A percentile compares a stretch with the other conserved stretches of the same genome.
Conservation (phyloP, 106 monocot genomes). For the Acanthochlamys bracteata region DNA sequence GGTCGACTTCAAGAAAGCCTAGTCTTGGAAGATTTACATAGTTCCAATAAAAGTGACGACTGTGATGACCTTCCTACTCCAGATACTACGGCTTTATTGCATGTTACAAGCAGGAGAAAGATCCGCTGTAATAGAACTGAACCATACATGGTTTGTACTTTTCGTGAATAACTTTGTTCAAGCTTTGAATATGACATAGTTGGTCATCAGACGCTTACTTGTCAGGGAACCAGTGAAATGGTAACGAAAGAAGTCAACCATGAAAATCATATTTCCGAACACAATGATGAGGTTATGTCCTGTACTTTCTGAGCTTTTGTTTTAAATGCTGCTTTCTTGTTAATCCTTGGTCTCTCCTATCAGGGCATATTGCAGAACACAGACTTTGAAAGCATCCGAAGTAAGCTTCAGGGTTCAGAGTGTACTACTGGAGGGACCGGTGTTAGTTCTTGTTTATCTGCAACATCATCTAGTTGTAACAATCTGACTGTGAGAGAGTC, state of each 20-base stretch:
- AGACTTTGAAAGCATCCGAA: slow-evolving; percentile 15
- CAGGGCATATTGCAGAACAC: slow-evolving; percentile 19
- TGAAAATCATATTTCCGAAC: slow-evolving; percentile 6
- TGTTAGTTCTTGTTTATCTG: slow-evolving; percentile 10
- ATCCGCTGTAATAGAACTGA: slow-evolving; percentile 22
- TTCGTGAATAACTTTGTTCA: background rate
- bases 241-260: background rate
- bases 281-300: slow-evolving; percentile 18
- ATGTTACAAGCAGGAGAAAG: slow-evolving; percentile 86
- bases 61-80: slow-evolving; percentile 34
- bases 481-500: slow-evolving; percentile 49
- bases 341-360: background rate
- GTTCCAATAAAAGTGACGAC: slow-evolving; percentile 9
- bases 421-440: slow-evolving; percentile 1
- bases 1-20: slow-evolving; percentile 40
- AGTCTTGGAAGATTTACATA: slow-evolving; percentile 11
- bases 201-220: background rate
- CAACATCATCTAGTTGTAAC: slow-evolving; percentile 12
- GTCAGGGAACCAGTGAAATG: slow-evolving; percentile 13
- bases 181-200: background rate
- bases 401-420: slow-evolving; percentile 12
- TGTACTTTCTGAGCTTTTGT: background rate
- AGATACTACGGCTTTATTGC: slow-evolving; percentile 47
- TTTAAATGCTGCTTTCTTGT: background rate
- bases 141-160: slow-evolving; percentile 21